Conservation (phyloP, 331 rosid genomes). For the Telfairia occidentalis region DNA sequence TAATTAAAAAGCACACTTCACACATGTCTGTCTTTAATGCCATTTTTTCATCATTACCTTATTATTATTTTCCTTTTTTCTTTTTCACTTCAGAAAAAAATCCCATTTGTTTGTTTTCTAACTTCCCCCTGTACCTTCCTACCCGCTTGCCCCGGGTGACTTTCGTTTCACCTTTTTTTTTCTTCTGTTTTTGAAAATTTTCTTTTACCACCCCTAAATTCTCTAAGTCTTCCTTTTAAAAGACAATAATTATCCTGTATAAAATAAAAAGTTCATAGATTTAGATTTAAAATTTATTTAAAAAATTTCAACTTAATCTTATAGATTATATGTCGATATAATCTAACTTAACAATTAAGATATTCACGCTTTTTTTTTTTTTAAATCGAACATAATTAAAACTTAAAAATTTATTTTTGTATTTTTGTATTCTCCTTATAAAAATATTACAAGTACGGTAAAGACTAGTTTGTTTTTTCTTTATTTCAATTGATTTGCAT, state of each 20-base stretch:
- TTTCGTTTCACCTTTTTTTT: not conserved
- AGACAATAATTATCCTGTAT: too few species aligned
- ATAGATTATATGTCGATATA: too few species aligned
- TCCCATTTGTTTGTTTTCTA: not conserved
- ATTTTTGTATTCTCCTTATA: too few species aligned
- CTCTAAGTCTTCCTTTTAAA: not conserved
- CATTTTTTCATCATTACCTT: conserved; percentile 11
- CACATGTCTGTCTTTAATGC: conserved; percentile 12
- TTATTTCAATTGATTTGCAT: not conserved
- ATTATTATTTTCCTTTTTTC: not conserved
- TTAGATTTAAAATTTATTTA: too few species aligned
- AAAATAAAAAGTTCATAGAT: too few species aligned
- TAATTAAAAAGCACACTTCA: conserved; percentile 9
- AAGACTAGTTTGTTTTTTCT: too few species aligned
- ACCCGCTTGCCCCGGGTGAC: conserved; percentile 15
- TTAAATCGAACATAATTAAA: too few species aligned
- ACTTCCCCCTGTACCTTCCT: not conserved
- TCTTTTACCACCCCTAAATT: not conserved
- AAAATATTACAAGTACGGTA: too few species aligned
- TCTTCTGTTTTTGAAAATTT: not conserved
- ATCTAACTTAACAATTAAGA: too few species aligned
- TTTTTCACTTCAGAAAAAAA: not conserved
- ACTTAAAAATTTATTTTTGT: too few species aligned
- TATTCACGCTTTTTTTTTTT: too few species aligned
- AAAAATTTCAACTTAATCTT: too few species aligned